phyloP scores from a whole-genome alignment of 2,329 filamentous ascomycete genomes.

The Venturia nashicola region DNA sequence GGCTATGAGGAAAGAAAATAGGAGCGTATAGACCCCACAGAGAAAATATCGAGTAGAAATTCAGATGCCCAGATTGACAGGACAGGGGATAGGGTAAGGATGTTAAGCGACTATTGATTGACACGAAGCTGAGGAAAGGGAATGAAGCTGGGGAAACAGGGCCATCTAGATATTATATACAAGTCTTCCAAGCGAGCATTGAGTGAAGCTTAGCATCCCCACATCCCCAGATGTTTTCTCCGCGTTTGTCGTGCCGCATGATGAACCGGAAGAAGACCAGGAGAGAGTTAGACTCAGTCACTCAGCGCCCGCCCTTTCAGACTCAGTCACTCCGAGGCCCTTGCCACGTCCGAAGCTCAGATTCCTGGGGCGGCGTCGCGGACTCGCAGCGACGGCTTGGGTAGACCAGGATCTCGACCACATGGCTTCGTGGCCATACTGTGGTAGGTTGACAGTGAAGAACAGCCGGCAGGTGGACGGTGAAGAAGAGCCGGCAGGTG shows the following conservation, averaged over 20 bases:
- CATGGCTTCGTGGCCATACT: neutral
- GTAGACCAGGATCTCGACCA: neutral
- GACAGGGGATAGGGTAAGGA: neutral
- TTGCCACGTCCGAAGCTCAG: neutral
- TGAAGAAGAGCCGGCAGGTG: too few relatives aligned
- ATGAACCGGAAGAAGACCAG: neutral
- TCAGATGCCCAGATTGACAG: neutral
- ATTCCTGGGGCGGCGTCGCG: neutral
- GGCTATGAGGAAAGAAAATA: neutral
- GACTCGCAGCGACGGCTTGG: too few relatives aligned
- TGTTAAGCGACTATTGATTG: neutral
- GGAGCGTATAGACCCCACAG: too few relatives aligned
- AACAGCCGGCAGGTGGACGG: neutral
- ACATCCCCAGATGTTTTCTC: neutral
- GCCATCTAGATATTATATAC: conserved; percentile 1
- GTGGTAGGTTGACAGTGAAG: neutral
- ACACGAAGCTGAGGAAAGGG: neutral
- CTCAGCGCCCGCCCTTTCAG: too few relatives aligned
- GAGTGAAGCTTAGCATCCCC: neutral
- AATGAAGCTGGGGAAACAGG: neutral
- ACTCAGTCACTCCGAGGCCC: neutral
- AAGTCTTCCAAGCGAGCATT: neutral
- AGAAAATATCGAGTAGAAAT: neutral
- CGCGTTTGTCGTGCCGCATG: neutral
- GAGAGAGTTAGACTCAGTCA: conserved; percentile 2